Evolutionary conservation across 2,329 filamentous ascomycete genomes (phyloP).

Genomic region (Aplosporella prunicola): DNA sequence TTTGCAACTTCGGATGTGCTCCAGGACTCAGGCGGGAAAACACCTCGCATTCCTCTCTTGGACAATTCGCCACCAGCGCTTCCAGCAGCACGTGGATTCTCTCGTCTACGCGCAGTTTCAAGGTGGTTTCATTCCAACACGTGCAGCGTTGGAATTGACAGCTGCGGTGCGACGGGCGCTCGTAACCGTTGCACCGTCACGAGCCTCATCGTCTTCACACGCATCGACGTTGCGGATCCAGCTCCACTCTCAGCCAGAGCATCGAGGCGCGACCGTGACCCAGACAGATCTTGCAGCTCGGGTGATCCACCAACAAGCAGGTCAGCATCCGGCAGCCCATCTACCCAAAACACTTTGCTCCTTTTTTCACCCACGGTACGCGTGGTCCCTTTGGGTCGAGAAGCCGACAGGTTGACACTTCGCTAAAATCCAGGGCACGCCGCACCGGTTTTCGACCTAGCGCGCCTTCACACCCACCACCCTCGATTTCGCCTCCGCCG

Average conservation of each 20-base stretch:
- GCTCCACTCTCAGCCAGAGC: constrained; percentile 2
- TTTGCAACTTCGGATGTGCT: too few relatives aligned
- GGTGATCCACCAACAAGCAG: constrained; percentile 6
- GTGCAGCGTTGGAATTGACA: too few relatives aligned
- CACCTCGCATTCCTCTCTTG: too few relatives aligned
- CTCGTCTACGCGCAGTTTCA: too few relatives aligned
- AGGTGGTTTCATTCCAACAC: too few relatives aligned
- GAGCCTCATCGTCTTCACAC: constrained; percentile 10
- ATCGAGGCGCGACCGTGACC: not conserved
- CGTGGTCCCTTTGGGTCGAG: constrained; percentile 8
- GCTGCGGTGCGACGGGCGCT: constrained; percentile 5
- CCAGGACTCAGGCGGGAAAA: too few relatives aligned
- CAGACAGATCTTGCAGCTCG: constrained; percentile 2
- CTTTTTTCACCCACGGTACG: constrained; percentile 7
- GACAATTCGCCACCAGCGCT: too few relatives aligned
- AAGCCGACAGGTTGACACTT: constrained; percentile 7
- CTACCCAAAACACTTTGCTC: constrained; percentile 6
- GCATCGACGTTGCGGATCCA: too few relatives aligned
- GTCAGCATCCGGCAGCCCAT: constrained; percentile 1
- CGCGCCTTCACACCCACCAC: constrained; percentile 6
- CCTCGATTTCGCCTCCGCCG: constrained; percentile 7
- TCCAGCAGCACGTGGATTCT: too few relatives aligned
- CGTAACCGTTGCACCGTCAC: constrained; percentile 4
- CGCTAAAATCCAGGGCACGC: constrained; percentile 4
- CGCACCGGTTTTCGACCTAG: constrained; percentile 5